A percentile compares a stretch with the other conserved stretches of the same genome.
Conservation (phyloP, 1,139 yeast species). For the Yamadazyma trypodendri region DNA sequence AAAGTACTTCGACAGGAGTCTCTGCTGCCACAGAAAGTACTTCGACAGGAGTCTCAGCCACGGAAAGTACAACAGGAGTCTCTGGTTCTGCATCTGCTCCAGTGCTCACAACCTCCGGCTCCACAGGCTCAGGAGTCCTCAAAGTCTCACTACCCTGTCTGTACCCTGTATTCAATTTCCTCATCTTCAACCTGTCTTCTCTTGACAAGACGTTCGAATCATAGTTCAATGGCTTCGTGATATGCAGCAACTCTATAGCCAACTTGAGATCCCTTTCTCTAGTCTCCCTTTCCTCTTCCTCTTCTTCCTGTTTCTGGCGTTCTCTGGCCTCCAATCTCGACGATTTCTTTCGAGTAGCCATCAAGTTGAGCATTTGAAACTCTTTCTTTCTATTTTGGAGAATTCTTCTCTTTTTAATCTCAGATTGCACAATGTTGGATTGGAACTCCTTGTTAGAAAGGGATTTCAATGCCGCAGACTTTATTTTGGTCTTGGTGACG, state of each 20-base stretch:
- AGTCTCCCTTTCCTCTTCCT: constrained; percentile 27
- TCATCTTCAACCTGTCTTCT: constrained; percentile 42
- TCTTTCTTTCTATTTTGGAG: constrained; percentile 46
- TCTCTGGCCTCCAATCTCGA: constrained; percentile 53
- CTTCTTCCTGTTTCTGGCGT: constrained; percentile 40
- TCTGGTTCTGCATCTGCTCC: no score
- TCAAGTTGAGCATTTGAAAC: constrained; percentile 44
- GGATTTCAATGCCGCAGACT: constrained; percentile 16
- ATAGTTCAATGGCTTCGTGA: constrained; percentile 18
- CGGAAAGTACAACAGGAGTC: no score
- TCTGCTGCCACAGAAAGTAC: no score
- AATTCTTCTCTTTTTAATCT: constrained; percentile 39
- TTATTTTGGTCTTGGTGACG: constrained; percentile 20
- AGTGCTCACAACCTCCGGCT: background rate
- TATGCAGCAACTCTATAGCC: constrained; percentile 38
- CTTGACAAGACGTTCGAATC: constrained; percentile 32
- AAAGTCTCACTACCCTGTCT: constrained; percentile 2
- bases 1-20: background rate
- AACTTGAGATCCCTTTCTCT: constrained; percentile 34
- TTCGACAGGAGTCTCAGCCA: no score
- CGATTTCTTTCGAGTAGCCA: constrained; percentile 50
- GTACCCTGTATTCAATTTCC: constrained; percentile 21
- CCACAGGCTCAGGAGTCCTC: background rate
- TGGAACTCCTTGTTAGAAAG: constrained; percentile 18
- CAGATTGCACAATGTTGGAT: constrained; percentile 17